Percentiles rank a stretch among this genome's conserved stretches.
phyloP scores from a whole-genome alignment of 176 grass and related monocot species.

The Triticum monococcum region DNA sequence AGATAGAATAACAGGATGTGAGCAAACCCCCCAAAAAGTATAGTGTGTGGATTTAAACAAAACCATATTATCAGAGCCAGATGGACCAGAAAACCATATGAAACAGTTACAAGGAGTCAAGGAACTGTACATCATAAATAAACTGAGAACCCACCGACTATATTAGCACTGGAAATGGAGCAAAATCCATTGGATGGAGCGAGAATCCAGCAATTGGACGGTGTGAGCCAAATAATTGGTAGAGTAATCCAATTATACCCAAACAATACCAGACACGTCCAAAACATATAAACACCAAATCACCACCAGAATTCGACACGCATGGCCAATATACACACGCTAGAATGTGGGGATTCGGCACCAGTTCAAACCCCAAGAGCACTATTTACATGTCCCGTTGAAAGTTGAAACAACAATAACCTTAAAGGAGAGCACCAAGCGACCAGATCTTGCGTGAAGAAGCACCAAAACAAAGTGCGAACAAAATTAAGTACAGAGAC shows the following conservation, averaged over 20 bases:
- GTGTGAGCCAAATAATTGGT: not conserved
- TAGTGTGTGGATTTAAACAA: not conserved
- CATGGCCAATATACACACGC: not conserved
- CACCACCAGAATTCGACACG: not conserved
- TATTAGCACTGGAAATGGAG: conserved; percentile 5
- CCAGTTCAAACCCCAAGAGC: not conserved
- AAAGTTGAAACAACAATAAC: not conserved
- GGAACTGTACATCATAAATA: not conserved
- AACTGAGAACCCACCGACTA: not conserved
- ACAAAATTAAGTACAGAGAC: not conserved
- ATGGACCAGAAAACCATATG: conserved; percentile 1
- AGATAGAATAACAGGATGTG: not conserved
- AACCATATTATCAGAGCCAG: not conserved
- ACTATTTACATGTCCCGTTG: not conserved
- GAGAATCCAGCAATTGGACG: not conserved
- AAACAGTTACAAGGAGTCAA: not conserved
- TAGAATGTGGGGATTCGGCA: not conserved
- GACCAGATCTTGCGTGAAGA: not conserved
- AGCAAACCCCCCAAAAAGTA: not conserved
- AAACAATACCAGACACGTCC: not conserved
- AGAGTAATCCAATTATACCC: not conserved
- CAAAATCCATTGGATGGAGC: not conserved
- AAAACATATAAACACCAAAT: not conserved
- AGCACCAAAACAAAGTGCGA: not conserved
- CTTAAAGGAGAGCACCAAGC: not conserved